Evolutionary conservation across 306 rosid species (phyloP), one percentile per base, ranked within the genome.

Genomic region (Begonia loranthoides): DNA sequence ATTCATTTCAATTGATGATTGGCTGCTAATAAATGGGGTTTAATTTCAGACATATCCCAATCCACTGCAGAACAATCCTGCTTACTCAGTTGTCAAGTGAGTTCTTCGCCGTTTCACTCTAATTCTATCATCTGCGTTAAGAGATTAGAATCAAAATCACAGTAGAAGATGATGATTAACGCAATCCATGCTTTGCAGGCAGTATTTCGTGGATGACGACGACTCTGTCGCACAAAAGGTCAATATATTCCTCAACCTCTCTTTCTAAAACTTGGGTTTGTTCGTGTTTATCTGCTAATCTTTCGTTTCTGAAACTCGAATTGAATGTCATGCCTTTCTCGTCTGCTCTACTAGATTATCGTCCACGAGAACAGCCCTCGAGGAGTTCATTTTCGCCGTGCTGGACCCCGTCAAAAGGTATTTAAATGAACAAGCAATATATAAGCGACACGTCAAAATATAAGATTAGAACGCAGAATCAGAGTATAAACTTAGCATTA

Each of bases 351-450:
- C 1, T 53, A 87, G 96, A 51, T 87, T 41, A 70, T 80, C 50
- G 94, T 80, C 54, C 94, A 87, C 82, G 80, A 78, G 65, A 72
- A 78, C 60, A 64, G 87, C 63, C 87, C 84, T 28, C 67, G 90
- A 60, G 94, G 96, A 12, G 56, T 68, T 46, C 96, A 87, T 74
- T 87, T 87, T 49, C 78, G 96, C 39, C 90, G 94, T 0, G 96
- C 96, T 7, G 96, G 96, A 43, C 96, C 96, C 1, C 87, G 96
- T n/a, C 96, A 87, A 60, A 76, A 46, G 75, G 96, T 73, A 75
- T 12, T 41, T 12, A n/a, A n/a, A n/a, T n/a, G n/a, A n/a, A n/a
- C n/a, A n/a, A n/a, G n/a, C n/a, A n/a, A n/a, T n/a, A n/a, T n/a
- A n/a, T n/a, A n/a, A n/a, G n/a, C n/a, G n/a, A n/a, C n/a, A 50